Evolutionary conservation across 2,329 filamentous ascomycete species (phyloP).

Genomic region (Aspergillus pseudonomiae): DNA sequence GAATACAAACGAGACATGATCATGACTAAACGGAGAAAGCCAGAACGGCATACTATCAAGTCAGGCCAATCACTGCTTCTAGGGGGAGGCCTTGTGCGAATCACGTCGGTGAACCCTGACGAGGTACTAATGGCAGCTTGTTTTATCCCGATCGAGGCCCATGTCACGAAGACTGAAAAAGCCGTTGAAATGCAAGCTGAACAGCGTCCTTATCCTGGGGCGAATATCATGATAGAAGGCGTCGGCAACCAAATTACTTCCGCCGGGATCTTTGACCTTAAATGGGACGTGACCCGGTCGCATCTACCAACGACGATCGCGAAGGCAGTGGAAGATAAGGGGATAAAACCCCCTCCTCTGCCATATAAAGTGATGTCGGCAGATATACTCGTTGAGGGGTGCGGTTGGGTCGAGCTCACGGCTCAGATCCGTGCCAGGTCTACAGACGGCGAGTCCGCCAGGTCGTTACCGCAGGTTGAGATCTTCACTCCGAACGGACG

Average conservation of each 20-base stretch:
- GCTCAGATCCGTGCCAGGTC: slow-evolving; percentile 72
- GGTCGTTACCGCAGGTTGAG: slow-evolving; percentile 67
- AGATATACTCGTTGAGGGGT: slow-evolving; percentile 88
- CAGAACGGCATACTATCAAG: slow-evolving; percentile 73
- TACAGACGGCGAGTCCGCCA: slow-evolving; percentile 34
- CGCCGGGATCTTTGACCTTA: slow-evolving; percentile 75
- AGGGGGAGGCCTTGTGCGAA: slow-evolving; percentile 82
- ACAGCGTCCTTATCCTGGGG: slow-evolving; percentile 60
- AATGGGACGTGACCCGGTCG: slow-evolving; percentile 79
- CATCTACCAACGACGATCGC: slow-evolving; percentile 74
- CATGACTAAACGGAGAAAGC: slow-evolving; percentile 75
- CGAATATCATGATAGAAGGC: slow-evolving; percentile 65
- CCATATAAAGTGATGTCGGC: slow-evolving; percentile 79
- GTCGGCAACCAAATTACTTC: slow-evolving; percentile 62
- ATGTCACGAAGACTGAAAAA: slow-evolving; percentile 79
- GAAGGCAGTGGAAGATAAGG: slow-evolving; percentile 66
- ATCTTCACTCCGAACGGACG: slow-evolving; percentile 84
- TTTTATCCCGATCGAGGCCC: slow-evolving; percentile 77
- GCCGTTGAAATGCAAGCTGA: slow-evolving; percentile 73
- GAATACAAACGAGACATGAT: slow-evolving; percentile 69
- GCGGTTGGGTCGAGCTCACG: slow-evolving; percentile 89
- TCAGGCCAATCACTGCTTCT: slow-evolving; percentile 79
- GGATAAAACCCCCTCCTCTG: slow-evolving; percentile 54
- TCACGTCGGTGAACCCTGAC: slow-evolving; percentile 72
- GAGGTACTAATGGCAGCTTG: slow-evolving; percentile 77